phyloP scores from a whole-genome alignment of 177 flowering plant genomes.

The Vitis hybrid region DNA sequence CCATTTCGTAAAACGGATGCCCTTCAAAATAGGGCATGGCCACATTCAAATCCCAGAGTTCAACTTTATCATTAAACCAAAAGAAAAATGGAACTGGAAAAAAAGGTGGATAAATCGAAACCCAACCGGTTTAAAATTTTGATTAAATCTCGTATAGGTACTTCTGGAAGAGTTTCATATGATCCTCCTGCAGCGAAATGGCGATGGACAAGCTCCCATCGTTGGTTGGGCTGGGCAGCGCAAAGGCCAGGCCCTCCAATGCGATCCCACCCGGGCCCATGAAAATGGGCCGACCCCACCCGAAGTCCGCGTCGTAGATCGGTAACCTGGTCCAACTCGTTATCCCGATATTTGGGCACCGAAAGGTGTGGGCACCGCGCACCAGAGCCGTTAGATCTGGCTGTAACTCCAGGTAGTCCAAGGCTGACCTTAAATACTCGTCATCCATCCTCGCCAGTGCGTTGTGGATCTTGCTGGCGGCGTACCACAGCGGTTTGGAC shows the following conservation, averaged over 20 bases:
- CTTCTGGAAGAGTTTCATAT: slow-evolving; percentile 62
- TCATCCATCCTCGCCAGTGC: slow-evolving; percentile 56
- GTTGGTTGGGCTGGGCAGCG: slow-evolving; percentile 52
- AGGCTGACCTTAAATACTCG: slow-evolving; percentile 68
- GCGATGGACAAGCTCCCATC: slow-evolving; percentile 76
- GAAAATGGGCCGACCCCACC: slow-evolving; percentile 78
- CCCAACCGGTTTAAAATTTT: no score
- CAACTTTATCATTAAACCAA: no score
- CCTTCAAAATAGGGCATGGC: no score
- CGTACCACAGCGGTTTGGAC: slow-evolving; percentile 53
- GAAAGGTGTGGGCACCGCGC: slow-evolving; percentile 64
- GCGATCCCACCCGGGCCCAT: slow-evolving; percentile 78
- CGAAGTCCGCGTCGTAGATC: slow-evolving; percentile 79
- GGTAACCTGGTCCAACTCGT: slow-evolving; percentile 78
- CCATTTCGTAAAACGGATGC: no score
- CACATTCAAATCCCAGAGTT: no score
- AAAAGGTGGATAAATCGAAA: no score
- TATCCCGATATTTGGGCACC: slow-evolving; percentile 63
- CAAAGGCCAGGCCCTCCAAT: slow-evolving; percentile 57
- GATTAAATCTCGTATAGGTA: slow-evolving; percentile 40
- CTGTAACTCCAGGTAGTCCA: slow-evolving; percentile 70
- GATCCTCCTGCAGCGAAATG: slow-evolving; percentile 51
- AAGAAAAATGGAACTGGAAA: no score
- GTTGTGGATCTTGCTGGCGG: slow-evolving; percentile 59
- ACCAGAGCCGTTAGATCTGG: slow-evolving; percentile 58